Evolutionary conservation across 2,329 filamentous ascomycete genomes (phyloP).

Genomic region (Fusarium humuli): DNA sequence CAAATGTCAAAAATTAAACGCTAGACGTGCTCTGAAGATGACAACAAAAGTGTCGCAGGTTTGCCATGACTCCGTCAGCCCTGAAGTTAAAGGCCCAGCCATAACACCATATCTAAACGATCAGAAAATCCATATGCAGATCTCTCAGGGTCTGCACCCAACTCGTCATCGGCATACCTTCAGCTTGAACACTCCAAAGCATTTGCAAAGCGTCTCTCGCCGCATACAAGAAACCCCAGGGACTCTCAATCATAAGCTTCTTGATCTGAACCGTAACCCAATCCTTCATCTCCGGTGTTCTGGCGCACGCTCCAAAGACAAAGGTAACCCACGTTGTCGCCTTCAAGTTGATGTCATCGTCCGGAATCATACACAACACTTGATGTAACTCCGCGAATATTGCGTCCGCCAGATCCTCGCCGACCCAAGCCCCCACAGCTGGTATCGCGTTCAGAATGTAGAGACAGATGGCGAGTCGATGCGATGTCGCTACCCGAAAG

Average conservation of each 20-base stretch:
- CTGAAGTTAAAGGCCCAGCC: background rate
- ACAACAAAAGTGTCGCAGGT: background rate
- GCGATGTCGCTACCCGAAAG: slow-evolving; percentile 56
- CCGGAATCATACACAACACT: slow-evolving; percentile 60
- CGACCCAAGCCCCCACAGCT: slow-evolving; percentile 41
- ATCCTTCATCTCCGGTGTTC: slow-evolving; percentile 54
- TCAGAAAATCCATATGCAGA: slow-evolving; percentile 57
- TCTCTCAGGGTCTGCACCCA: slow-evolving; percentile 61
- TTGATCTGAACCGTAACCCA: slow-evolving; percentile 63
- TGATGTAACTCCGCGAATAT: slow-evolving; percentile 60
- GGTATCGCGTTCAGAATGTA: slow-evolving; percentile 58
- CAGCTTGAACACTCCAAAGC: slow-evolving; percentile 57
- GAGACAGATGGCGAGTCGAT: slow-evolving; percentile 59
- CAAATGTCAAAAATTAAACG: background rate
- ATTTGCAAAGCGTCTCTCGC: slow-evolving; percentile 59
- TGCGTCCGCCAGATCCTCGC: slow-evolving; percentile 45
- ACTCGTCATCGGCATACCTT: slow-evolving; percentile 47
- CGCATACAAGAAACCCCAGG: slow-evolving; percentile 63
- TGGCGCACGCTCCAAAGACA: slow-evolving; percentile 64
- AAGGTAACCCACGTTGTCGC: slow-evolving; percentile 69
- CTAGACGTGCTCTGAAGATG: background rate
- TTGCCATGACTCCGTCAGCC: too few relatives aligned
- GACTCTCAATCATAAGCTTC: slow-evolving; percentile 54
- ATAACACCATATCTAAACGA: slow-evolving; percentile 47
- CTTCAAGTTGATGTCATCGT: slow-evolving; percentile 65